phyloP scores from a whole-genome alignment of 2,329 filamentous ascomycete genomes.

The Apiospora arundinis region DNA sequence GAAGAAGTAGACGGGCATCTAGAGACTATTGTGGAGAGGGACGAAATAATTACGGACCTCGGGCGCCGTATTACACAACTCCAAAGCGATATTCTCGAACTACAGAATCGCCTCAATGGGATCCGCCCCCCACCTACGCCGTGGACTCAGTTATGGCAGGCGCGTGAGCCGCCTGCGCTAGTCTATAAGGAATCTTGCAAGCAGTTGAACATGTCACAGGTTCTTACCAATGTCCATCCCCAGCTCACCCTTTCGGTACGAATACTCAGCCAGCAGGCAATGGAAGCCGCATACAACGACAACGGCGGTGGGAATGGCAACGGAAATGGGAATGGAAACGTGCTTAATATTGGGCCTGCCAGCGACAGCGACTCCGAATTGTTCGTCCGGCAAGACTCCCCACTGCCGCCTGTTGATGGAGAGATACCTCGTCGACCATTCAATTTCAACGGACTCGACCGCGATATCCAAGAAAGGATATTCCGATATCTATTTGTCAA shows the following conservation, averaged over 20 bases:
- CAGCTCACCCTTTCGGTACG: not conserved
- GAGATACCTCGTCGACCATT: not conserved
- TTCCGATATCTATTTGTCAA: slow-evolving; percentile 42
- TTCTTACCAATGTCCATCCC: not conserved
- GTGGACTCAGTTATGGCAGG: not conserved
- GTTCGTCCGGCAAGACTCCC: not conserved
- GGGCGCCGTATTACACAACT: fast-evolving
- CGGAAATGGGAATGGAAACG: not conserved
- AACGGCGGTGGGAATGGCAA: not conserved
- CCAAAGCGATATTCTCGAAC: not conserved
- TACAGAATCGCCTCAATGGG: not conserved
- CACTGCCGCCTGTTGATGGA: not conserved
- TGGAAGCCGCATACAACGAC: not conserved
- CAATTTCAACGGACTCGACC: slow-evolving; percentile 34
- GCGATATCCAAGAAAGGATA: slow-evolving; percentile 38
- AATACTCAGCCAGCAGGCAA: not conserved
- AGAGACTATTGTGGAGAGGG: not conserved
- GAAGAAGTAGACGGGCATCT: not conserved
- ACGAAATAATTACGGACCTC: not conserved
- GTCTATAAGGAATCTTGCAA: not conserved
- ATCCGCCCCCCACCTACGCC: not conserved
- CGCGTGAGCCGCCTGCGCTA: not conserved
- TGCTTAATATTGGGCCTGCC: not conserved
- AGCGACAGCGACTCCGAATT: not conserved
- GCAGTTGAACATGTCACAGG: slow-evolving; percentile 18